Conservation (phyloP, 179 eudicot genomes). For the Spinacia oleracea region DNA sequence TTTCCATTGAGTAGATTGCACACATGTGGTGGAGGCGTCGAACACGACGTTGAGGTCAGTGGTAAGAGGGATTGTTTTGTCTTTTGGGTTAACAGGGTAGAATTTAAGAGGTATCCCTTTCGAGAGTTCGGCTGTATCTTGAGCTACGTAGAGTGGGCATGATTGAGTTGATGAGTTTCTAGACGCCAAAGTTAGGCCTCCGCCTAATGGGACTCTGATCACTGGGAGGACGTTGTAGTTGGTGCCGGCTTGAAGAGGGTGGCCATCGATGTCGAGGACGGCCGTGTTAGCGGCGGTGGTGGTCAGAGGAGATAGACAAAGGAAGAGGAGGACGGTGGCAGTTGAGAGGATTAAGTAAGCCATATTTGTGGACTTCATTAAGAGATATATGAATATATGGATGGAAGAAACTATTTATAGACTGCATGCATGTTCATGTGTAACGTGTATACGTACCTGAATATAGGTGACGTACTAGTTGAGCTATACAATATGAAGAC, state of each 20-base stretch:
- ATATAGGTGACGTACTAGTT: too few relatives aligned
- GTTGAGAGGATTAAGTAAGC: not conserved
- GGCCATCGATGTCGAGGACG: conserved; percentile 21
- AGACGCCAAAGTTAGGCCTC: conserved; percentile 36
- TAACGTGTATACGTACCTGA: too few relatives aligned
- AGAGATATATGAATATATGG: too few relatives aligned
- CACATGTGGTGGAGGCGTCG: conserved; percentile 25
- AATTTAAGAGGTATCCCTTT: conserved; percentile 34
- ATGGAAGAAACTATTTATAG: too few relatives aligned
- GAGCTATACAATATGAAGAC: too few relatives aligned
- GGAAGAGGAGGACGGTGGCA: conserved; percentile 14
- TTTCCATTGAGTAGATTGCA: conserved; percentile 31
- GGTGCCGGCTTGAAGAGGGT: conserved; percentile 20
- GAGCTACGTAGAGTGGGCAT: conserved; percentile 38
- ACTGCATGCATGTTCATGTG: too few relatives aligned
- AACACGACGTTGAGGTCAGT: conserved; percentile 41
- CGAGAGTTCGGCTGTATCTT: conserved; percentile 17
- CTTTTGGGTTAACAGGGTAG: conserved; percentile 26
- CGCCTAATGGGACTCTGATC: conserved; percentile 24
- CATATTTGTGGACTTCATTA: conserved; percentile 14
- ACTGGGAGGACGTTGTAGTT: conserved; percentile 32
- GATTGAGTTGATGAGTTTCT: conserved; percentile 15
- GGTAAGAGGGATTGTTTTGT: conserved; percentile 11
- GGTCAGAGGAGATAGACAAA: not conserved
- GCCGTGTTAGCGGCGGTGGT: conserved; percentile 17